Percentiles rank a stretch among this genome's conserved stretches.
Evolutionary conservation across 495 filamentous ascomycete species (phyloP).

Genomic region (Neurospora sublineolata): DNA sequence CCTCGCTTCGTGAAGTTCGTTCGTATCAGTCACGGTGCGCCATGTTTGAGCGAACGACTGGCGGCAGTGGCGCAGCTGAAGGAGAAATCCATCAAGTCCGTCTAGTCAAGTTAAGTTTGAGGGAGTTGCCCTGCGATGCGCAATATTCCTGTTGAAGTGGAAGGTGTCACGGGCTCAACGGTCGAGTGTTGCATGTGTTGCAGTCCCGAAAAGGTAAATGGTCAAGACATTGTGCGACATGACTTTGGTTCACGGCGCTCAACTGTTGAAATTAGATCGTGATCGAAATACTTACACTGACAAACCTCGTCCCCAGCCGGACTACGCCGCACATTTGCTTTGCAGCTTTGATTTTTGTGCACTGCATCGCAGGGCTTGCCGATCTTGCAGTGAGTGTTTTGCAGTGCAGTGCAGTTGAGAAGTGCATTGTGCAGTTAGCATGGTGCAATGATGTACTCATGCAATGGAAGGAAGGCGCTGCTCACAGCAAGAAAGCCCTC

Average conservation of each 20-base stretch:
- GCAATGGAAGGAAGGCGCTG: background rate
- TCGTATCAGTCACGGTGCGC: no score
- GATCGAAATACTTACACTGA: background rate
- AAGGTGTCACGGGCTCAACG: background rate
- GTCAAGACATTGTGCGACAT: background rate
- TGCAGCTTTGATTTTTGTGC: background rate
- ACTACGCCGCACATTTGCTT: background rate
- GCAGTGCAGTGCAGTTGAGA: background rate
- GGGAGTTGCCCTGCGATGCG: no score
- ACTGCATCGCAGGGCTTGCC: background rate
- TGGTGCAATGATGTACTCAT: background rate
- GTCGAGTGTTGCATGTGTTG: background rate
- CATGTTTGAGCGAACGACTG: no score
- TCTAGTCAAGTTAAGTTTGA: no score
- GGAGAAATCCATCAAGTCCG: no score
- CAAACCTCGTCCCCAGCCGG: background rate
- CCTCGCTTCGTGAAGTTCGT: no score
- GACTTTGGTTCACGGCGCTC: background rate
- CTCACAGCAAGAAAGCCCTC: background rate
- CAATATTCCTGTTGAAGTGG: background rate
- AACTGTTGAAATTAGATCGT: background rate
- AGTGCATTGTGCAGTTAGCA: background rate
- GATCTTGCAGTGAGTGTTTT: background rate
- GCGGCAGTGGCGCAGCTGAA: no score
- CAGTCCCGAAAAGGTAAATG: background rate